Base-by-base conservation (phyloP, 2,329 filamentous ascomycete species). In the Gliomastix tumulicola region DNA sequence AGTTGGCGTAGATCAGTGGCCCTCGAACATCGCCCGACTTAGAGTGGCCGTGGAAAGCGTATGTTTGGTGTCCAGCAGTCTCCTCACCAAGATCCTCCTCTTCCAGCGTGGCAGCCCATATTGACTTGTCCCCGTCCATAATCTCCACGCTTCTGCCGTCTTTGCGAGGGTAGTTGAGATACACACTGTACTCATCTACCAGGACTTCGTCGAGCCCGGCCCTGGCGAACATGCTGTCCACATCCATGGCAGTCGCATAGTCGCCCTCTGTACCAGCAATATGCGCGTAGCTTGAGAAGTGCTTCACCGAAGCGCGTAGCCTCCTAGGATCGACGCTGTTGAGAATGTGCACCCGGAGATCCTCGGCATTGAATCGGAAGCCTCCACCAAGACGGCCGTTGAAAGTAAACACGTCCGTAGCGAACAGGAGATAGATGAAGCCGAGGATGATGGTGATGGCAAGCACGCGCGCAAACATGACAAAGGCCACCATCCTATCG, bases 251-350 rank as follows among this genome's bases (percentile, higher is more conserved):
- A 37, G 94, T 71, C 32, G 83, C 85, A 50, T 83, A 88, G 62
- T 94, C 90, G 33, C 92, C 92, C 63, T 95, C 83, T 4, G 88
- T 94, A n/a, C 92, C 92, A 3, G 88, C 92, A 43, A 97, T 72
- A 59, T 97, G 92, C 43, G 92, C 85, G 55, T 86, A 95, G 38
- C 75, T 76, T 5, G 88, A 90, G 44, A 90, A 79, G 52, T 89
- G 84, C 50, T 76, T 68, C 41, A 95, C 63, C 40, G 85, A 84
- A 28, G 85, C 80, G 44, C 79, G 74, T 55, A 92, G 83, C 35
- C 73, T 70, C 41, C 71, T 69, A 37, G 76, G 68, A 51, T 94
- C 82, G 45, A 94, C 76, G 48, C 78, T 79, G 34, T 71, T 69
- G 56, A 92, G 79, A 19, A 94, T 74, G 59, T 83, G 86, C 40